Conservation (phyloP, 768 basidiomycete species). For the Hortiboletus campestris region DNA sequence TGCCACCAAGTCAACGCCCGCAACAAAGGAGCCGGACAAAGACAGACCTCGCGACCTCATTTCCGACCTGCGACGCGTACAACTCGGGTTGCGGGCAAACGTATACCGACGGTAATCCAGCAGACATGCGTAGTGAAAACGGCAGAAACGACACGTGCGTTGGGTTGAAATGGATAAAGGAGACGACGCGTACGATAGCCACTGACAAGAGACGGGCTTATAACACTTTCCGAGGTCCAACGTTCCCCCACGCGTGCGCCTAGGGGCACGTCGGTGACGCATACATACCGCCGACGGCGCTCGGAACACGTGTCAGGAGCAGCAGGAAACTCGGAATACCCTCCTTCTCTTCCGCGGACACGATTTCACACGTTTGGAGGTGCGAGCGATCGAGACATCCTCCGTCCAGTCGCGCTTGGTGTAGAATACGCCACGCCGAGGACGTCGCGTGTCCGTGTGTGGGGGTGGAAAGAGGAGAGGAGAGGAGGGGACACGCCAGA, state of each 20-base stretch:
- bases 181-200: neutral
- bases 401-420: neutral
- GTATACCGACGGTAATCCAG: neutral
- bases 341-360: conserved; percentile 1
- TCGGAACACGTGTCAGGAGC: conserved; percentile 1
- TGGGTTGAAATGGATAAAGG: neutral
- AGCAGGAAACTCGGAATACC: conserved; percentile 11
- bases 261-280: neutral
- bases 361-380: neutral
- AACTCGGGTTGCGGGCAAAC: neutral
- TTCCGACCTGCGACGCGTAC: neutral
- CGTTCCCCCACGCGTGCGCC: neutral
- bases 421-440: neutral
- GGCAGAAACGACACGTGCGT: neutral
- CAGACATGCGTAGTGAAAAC: conserved; percentile 2
- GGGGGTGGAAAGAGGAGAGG: neutral
- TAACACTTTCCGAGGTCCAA: conserved; percentile 1
- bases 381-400: conserved; percentile 1
- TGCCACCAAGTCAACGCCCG: conserved; percentile 4
- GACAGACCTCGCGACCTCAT: conserved; percentile 5
- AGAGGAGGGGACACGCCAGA: neutral
- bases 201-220: neutral
- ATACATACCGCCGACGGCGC: conserved; percentile 8
- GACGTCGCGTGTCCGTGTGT: neutral
- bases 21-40: neutral